Percentiles rank a stretch among this genome's conserved stretches.
Conservation (phyloP, 306 rosid species). For the Heteromeles arbutifolia region DNA sequence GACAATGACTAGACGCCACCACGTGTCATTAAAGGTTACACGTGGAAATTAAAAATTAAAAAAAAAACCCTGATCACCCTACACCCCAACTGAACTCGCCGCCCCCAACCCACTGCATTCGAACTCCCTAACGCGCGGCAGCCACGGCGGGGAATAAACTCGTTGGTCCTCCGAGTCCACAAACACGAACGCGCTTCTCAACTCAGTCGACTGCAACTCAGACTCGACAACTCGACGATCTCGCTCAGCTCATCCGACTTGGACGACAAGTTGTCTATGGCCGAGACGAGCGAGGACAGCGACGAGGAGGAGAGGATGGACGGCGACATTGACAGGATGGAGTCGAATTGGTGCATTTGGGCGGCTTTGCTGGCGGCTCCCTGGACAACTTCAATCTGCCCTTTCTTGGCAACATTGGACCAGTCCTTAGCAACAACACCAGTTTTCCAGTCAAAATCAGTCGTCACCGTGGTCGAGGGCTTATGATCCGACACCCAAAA, state of each 20-base stretch:
- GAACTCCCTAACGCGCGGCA: constrained; percentile 32
- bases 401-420: constrained; percentile 92
- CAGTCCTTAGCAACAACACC: constrained; percentile 86
- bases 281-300: constrained; percentile 24
- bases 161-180: constrained; percentile 54
- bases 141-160: constrained; percentile 57
- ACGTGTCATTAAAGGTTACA: too few species aligned
- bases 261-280: constrained; percentile 21
- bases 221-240: constrained; percentile 58
- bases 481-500: constrained; percentile 54
- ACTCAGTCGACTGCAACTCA: constrained; percentile 27
- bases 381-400: constrained; percentile 80
- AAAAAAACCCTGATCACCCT: too few species aligned
- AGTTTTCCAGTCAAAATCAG: constrained; percentile 83
- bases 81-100: not conserved
- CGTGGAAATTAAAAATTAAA: too few species aligned
- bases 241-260: constrained; percentile 58
- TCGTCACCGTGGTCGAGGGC: constrained; percentile 26
- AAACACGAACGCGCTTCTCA: constrained; percentile 48
- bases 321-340: not conserved
- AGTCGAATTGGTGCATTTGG: constrained; percentile 46
- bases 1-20: too few species aligned
- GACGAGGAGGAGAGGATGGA: constrained; percentile 15
- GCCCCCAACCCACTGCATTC: constrained; percentile 11
- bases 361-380: constrained; percentile 89